These are phyloP conservation scores for Aspergillus sergii DNA, from an alignment of 2,329 filamentous ascomycete genomes.

Conservation along the genomic window DNA sequence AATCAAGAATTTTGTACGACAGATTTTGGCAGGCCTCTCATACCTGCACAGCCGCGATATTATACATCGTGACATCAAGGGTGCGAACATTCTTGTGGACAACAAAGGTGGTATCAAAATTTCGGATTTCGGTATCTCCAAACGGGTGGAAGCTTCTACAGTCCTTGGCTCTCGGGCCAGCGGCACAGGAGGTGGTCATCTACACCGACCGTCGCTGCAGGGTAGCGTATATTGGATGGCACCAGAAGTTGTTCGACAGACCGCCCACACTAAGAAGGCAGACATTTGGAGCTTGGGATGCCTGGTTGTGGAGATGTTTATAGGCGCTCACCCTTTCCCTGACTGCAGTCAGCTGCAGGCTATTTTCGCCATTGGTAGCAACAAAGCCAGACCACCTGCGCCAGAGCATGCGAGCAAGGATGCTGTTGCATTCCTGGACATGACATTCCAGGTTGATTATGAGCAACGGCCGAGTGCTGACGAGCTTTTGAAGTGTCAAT, in stretches of 20 bases:
- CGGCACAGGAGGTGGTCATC: conserved; percentile 41
- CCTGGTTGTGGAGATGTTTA: conserved; percentile 98
- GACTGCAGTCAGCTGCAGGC: conserved; percentile 96
- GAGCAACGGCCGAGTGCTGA: conserved; percentile 89
- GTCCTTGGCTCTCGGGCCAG: conserved; percentile 60
- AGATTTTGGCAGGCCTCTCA: conserved; percentile 88
- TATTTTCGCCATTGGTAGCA: conserved; percentile 96
- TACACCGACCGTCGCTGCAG: conserved; percentile 74
- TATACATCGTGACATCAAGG: conserved; percentile 98
- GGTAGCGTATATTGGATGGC: conserved; percentile 99
- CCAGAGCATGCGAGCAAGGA: conserved; percentile 85
- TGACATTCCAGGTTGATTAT: conserved; percentile 95
- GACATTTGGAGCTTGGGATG: conserved; percentile 99
- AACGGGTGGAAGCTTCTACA: conserved; percentile 91
- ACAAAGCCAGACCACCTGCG: conserved; percentile 82
- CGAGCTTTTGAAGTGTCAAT: conserved; percentile 81
- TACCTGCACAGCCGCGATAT: conserved; percentile 95
- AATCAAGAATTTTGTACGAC: conserved; percentile 93
- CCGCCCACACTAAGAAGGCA: conserved; percentile 95
- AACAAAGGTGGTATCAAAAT: conserved; percentile 99
- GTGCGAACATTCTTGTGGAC: conserved; percentile 96
- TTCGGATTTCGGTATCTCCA: conserved; percentile 97
- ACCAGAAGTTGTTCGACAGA: conserved; percentile 96
- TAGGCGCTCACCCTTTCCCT: conserved; percentile 91
- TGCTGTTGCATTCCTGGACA: conserved; percentile 77